Percentiles rank a stretch among this genome's conserved stretches.
Evolutionary conservation across 1,284 basidiomycete genomes (phyloP).

Genomic region (Dichomitus squalens): DNA sequence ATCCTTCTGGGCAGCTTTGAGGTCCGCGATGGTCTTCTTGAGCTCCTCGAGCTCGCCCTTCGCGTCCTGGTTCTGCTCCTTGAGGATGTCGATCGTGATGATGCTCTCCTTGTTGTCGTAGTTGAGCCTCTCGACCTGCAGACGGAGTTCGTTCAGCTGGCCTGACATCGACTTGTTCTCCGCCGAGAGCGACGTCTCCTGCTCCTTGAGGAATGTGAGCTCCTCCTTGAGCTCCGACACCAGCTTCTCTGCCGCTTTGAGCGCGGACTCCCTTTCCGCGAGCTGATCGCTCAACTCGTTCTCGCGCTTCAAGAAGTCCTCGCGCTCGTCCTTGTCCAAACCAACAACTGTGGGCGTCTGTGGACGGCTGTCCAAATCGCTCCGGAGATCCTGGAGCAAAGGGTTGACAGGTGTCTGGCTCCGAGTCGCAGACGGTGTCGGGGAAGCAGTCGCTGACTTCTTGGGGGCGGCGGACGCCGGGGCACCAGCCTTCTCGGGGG

Average conservation of each 20-base stretch:
- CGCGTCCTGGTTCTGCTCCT: constrained; percentile 92
- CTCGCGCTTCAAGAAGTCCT: constrained; percentile 95
- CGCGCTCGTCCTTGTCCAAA: constrained; percentile 94
- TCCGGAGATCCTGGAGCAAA: constrained; percentile 72
- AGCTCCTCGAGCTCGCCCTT: constrained; percentile 91
- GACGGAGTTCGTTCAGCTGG: constrained; percentile 89
- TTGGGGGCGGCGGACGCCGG: constrained; percentile 49
- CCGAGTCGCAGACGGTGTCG: constrained; percentile 56
- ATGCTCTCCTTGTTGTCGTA: constrained; percentile 95
- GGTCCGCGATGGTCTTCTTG: constrained; percentile 77
- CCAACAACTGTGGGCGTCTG: constrained; percentile 85
- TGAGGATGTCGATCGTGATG: constrained; percentile 95
- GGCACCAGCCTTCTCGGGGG: constrained; percentile 60
- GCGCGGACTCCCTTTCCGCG: constrained; percentile 86
- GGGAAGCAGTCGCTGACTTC: constrained; percentile 62
- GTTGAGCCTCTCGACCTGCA: constrained; percentile 90
- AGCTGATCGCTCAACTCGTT: constrained; percentile 96
- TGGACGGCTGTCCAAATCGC: constrained; percentile 77
- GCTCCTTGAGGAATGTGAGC: constrained; percentile 88
- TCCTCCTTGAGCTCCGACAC: constrained; percentile 88
- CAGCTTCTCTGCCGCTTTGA: constrained; percentile 76
- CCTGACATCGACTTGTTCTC: constrained; percentile 92
- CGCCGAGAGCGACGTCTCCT: constrained; percentile 79
- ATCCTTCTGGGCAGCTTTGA: constrained; percentile 85
- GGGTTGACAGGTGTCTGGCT: constrained; percentile 87